phyloP scores from a whole-genome alignment of 148 eudicot species.

The Rhododendron kiyosumense region DNA sequence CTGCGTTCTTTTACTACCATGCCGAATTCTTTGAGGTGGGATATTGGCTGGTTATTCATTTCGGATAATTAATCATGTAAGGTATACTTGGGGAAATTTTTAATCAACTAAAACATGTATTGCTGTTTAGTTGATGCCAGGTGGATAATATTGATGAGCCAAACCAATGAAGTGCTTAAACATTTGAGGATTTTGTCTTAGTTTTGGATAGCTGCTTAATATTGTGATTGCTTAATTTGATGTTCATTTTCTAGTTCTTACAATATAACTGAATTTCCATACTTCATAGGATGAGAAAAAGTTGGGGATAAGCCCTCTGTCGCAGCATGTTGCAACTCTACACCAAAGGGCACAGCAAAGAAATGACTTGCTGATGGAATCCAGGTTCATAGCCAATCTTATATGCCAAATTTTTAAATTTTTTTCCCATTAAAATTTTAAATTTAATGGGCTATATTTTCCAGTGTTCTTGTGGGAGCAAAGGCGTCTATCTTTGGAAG shows the following conservation, averaged over 20 bases:
- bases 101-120: not conserved
- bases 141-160: not conserved
- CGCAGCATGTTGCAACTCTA: slow-evolving; percentile 52
- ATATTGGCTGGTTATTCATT: slow-evolving; percentile 9
- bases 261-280: not conserved
- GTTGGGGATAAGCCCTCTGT: slow-evolving; percentile 63
- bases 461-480: slow-evolving; percentile 74
- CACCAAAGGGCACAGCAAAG: slow-evolving; percentile 73
- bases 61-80: not conserved
- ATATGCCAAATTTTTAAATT: not conserved
- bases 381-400: slow-evolving; percentile 51
- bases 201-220: not conserved
- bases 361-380: slow-evolving; percentile 47
- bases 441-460: slow-evolving; percentile 17
- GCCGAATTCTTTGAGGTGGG: not conserved
- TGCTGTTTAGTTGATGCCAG: not conserved
- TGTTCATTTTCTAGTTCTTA: not conserved
- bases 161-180: not conserved
- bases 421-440: no score
- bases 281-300: slow-evolving; percentile 64
- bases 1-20: not conserved
- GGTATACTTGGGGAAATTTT: not conserved
- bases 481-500: slow-evolving; percentile 46
- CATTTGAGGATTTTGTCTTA: not conserved
- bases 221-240: not conserved